These are phyloP conservation scores for Cokeromyces recurvatus DNA, from an alignment of 371 early-diverging fungal genomes.

Conservation along the genomic window DNA sequence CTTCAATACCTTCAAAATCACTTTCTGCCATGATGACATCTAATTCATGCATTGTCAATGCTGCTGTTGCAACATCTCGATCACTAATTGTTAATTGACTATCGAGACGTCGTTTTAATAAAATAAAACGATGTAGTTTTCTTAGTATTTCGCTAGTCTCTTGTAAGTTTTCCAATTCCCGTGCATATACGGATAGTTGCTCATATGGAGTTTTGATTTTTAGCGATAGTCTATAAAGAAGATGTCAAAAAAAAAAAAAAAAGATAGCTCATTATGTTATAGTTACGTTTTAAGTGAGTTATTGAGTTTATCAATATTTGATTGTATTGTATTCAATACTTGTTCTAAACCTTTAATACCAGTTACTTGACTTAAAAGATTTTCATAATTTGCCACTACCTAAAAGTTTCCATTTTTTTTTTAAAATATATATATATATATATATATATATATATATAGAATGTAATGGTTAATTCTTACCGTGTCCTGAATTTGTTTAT, in stretches of 20 bases:
- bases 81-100: slow-evolving; percentile 42
- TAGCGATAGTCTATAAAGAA: slow-evolving; percentile 40
- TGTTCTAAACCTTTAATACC: slow-evolving; percentile 63
- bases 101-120: slow-evolving; percentile 59
- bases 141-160: slow-evolving; percentile 61
- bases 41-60: slow-evolving; percentile 51
- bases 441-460: no score
- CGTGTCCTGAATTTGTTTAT: slow-evolving; percentile 75
- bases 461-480: no score
- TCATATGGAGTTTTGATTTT: slow-evolving; percentile 61
- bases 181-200: slow-evolving; percentile 52
- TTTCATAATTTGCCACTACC: slow-evolving; percentile 71
- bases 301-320: slow-evolving; percentile 52
- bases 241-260: background rate
- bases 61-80: slow-evolving; percentile 58
- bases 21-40: slow-evolving; percentile 55
- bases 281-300: slow-evolving; percentile 54
- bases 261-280: background rate
- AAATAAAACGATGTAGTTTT: slow-evolving; percentile 59
- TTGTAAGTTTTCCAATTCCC: slow-evolving; percentile 64
- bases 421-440: no score
- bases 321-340: slow-evolving; percentile 50
- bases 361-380: slow-evolving; percentile 64
- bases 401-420: slow-evolving; percentile 14
- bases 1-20: slow-evolving; percentile 63